Evolutionary conservation across 306 rosid species (phyloP).

Genomic region (Arachis hypogaea): DNA sequence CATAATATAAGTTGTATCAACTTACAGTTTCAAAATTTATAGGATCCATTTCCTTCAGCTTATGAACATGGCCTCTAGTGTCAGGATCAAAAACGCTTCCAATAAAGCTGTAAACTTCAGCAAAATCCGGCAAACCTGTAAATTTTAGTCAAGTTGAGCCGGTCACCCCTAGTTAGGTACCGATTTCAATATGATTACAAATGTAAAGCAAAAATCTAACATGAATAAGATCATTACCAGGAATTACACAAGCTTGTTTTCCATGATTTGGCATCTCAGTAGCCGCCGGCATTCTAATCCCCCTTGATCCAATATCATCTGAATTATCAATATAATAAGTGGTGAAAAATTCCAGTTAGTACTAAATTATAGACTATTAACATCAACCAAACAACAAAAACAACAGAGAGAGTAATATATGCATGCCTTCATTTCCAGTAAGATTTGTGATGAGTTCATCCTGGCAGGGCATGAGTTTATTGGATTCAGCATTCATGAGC

Average conservation of each 20-base stretch:
- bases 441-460: conserved; percentile 55
- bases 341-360: conserved; percentile 49
- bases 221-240: conserved; percentile 52
- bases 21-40: conserved; percentile 80
- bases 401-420: not conserved
- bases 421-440: conserved; percentile 66
- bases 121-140: conserved; percentile 73
- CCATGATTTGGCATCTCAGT: conserved; percentile 56
- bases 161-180: not conserved
- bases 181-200: not conserved
- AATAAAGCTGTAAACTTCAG: conserved; percentile 56
- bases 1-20: conserved; percentile 27
- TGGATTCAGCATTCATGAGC: conserved; percentile 49
- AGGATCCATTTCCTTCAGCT: conserved; percentile 88
- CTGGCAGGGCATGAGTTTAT: conserved; percentile 41
- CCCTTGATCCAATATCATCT: conserved; percentile 74
- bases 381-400: conserved; percentile 6
- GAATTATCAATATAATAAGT: conserved; percentile 65
- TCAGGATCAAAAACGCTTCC: conserved; percentile 67
- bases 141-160: conserved; percentile 25
- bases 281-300: conserved; percentile 42
- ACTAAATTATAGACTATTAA: conserved; percentile 31
- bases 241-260: conserved; percentile 52
- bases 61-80: conserved; percentile 59
- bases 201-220: not conserved